These are phyloP conservation scores for Warburgia ugandensis DNA, from an alignment of 164 flowering plant species.

Conservation along the genomic window DNA sequence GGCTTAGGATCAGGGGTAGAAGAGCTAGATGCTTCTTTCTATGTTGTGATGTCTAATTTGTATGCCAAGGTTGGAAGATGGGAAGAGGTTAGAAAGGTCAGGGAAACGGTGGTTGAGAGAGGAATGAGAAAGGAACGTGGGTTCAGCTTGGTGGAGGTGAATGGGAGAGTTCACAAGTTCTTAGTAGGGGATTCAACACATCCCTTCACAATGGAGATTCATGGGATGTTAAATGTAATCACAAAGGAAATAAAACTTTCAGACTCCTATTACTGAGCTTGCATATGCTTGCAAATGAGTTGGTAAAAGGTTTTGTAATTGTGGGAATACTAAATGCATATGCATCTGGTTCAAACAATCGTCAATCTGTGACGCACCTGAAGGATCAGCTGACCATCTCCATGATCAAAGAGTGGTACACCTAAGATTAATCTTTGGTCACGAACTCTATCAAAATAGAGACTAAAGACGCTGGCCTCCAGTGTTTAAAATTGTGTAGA, in stretches of 20 bases:
- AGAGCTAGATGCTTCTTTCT: neutral
- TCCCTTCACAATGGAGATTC: conserved; percentile 2
- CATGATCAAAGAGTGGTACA: too few species aligned
- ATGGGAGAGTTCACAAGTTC: conserved; percentile 2
- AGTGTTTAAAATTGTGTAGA: too few species aligned
- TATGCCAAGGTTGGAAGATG: conserved; percentile 4
- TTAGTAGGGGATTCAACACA: conserved; percentile 6
- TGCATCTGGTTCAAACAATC: too few species aligned
- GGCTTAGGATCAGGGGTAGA: conserved; percentile 1
- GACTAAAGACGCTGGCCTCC: too few species aligned
- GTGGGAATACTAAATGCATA: too few species aligned
- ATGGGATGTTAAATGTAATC: conserved; percentile 1
- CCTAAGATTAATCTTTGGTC: too few species aligned
- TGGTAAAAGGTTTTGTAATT: too few species aligned
- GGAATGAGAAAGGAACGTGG: neutral
- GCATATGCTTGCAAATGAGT: too few species aligned
- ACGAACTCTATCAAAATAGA: too few species aligned
- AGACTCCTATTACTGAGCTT: too few species aligned
- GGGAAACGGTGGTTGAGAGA: conserved; percentile 5
- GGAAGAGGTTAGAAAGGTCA: conserved; percentile 3
- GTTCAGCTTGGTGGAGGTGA: conserved; percentile 6
- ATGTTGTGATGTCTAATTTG: conserved; percentile 7
- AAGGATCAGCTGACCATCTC: too few species aligned
- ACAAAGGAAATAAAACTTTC: conserved; percentile 1
- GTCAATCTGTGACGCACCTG: too few species aligned